Evolutionary conservation across 257 asterid genomes (phyloP), one percentile per base, ranked within the genome.

Genomic region (Solanum lycopersicoides): DNA sequence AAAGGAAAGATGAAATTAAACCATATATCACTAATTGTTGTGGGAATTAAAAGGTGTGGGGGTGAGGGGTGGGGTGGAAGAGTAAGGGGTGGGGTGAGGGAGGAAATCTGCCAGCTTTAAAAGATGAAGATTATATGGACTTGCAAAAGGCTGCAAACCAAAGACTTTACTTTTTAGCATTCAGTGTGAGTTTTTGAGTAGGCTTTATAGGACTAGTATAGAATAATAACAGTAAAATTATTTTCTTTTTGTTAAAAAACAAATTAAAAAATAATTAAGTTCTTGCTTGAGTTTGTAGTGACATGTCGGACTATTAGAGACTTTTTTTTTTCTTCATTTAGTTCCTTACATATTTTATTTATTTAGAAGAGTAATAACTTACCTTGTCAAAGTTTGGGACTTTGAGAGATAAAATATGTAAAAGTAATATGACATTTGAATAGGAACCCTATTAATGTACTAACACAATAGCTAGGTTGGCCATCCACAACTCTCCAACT

Each of bases 31-130:
- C 20, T 79, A 14, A 37, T 45, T 25, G 84, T 20, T 3, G 37
- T 5, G 83, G 37, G 11, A 44, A 3, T 56, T 18, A 25, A 23
- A 35, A 83, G 44, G 14, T 0, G 88, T 45, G 85, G 89, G 39
- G 39, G 39, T 35, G 39, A 35, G 39, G 39, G 39, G 37, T 35
- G 7, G 39, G 7, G 39, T 37, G 39, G 39, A 1, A 37, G 39
- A 37, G 39, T 37, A 37, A 2, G 60, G n/a, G 15, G 66, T 9
- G 68, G 83, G 65, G 87, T 56, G 2, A 39, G 84, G 89, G 88
- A 90, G 89, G 90, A 92, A 90, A 92, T 91, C 94, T 93, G 97
- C 90, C 93, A 93, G 97, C 96, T 93, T 92, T 92, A 92, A 92
- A 90, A 93, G 88, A 39, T 87, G 92, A 83, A 92, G 97, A 92